Evolutionary conservation across 202 grass and related monocot species (phyloP), one percentile per base, ranked within the genome.

Genomic region (Hordeum pubiflorum): DNA sequence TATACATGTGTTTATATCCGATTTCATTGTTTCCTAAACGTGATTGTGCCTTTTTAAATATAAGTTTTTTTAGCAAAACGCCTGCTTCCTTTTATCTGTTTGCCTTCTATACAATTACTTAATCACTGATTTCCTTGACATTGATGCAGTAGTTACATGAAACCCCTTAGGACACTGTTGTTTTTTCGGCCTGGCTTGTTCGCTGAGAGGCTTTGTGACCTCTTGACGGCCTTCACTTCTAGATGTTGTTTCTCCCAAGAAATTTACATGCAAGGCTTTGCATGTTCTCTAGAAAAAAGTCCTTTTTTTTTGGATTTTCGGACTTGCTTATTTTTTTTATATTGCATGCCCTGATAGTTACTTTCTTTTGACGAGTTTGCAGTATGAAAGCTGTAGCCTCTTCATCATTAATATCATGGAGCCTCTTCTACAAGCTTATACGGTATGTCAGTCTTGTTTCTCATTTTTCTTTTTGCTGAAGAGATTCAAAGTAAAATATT

Each of bases 401-500:
- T 91, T 90, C 83, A 99, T 99, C 66, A 93, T 99, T 84, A 99
- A 99, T 40, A 96, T 99, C 63, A 89, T 99, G 90, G 96, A 99
- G 82, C 96, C 96, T 89, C 90, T 99, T 90, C 90, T 99, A 58
- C 96, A 96, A 85, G 92, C 87, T 83, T 99, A 99, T 82, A 99
- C 92, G 83, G 96, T 99, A 93, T 84, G 78, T 78, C 74, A 65
- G 11, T 81, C 68, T 41, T 89, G 50, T 86, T 65, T 26, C 56
- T 82, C 26, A 26, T 37, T 18, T 12, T 36, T 5, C 39, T 55
- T 3, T 66, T 80, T 9, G 34, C 50, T 27, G 38, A 61, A 86
- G 69, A 40, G 4, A 76, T 88, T 87, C 23, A 81, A 81, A 87
- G 5, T 70, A 10, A 33, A 82, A 81, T 81, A 48, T 56, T 38